Conservation (phyloP, 1,139 yeast species). For the Suhomyces terraborum region DNA sequence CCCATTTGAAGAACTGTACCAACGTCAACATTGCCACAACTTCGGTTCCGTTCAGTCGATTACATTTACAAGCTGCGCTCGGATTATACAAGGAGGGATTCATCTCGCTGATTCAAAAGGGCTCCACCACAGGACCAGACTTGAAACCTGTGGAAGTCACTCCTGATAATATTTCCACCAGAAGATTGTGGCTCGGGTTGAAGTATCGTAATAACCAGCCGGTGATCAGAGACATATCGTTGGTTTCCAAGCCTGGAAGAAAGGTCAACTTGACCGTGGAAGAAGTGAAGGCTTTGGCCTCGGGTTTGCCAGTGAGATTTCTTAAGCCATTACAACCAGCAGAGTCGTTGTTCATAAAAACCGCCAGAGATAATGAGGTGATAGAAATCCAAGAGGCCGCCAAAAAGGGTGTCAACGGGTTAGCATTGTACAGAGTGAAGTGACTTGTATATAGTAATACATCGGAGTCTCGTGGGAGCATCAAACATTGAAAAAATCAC, state of each 20-base stretch:
- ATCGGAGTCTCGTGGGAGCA: constrained; percentile 4
- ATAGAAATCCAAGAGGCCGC: constrained; percentile 86
- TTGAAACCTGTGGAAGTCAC: constrained; percentile 72
- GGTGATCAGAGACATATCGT: constrained; percentile 68
- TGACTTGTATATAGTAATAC: constrained; percentile 25
- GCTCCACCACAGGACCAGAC: constrained; percentile 92
- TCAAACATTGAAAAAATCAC: neutral
- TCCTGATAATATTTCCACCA: constrained; percentile 79
- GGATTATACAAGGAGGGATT: constrained; percentile 92
- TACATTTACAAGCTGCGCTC: constrained; percentile 80
- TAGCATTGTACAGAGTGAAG: constrained; percentile 78
- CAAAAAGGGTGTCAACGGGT: constrained; percentile 68
- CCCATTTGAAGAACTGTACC: constrained; percentile 87
- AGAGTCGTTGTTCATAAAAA: constrained; percentile 73
- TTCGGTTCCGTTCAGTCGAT: constrained; percentile 78
- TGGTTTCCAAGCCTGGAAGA: constrained; percentile 86
- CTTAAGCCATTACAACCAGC: constrained; percentile 87
- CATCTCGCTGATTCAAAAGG: constrained; percentile 79
- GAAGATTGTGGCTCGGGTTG: constrained; percentile 89
- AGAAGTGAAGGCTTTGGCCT: constrained; percentile 72
- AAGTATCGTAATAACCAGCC: constrained; percentile 83
- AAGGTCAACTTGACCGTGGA: constrained; percentile 62
- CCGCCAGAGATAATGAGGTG: constrained; percentile 53
- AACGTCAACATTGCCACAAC: constrained; percentile 75
- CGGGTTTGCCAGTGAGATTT: constrained; percentile 73